A percentile compares a stretch with the other conserved stretches of the same genome.
These are phyloP conservation scores for Silene conica DNA, from an alignment of 148 eudicot genomes.

Conservation along the genomic window DNA sequence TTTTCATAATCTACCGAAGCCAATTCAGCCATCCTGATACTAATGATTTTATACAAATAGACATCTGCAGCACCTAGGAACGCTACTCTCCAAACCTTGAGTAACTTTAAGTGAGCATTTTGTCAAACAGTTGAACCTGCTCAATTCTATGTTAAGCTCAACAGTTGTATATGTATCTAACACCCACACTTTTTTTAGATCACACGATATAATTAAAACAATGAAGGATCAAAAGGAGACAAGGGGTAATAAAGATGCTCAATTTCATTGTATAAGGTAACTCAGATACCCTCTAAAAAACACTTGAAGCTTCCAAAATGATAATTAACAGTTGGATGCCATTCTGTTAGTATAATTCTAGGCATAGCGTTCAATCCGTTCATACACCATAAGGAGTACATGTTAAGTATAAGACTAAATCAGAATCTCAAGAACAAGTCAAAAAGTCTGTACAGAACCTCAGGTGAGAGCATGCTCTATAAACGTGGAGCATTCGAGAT, in stretches of 20 bases:
- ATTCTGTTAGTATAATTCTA: background rate
- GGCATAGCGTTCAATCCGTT: background rate
- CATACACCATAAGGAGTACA: background rate
- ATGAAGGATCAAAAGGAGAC: too few species aligned
- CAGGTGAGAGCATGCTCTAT: background rate
- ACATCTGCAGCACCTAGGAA: background rate
- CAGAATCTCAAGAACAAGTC: background rate
- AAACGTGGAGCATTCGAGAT: background rate
- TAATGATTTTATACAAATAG: background rate
- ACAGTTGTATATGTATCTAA: background rate
- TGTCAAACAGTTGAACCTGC: too few species aligned
- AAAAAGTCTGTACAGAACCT: conserved; percentile 2
- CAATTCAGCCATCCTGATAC: too few species aligned
- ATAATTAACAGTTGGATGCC: too few species aligned
- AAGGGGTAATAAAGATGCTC: too few species aligned
- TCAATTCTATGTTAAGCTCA: background rate
- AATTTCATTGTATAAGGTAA: too few species aligned
- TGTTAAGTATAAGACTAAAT: background rate
- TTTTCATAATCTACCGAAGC: too few species aligned
- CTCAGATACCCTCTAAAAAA: too few species aligned
- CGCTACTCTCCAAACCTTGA: background rate
- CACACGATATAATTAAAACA: too few species aligned
- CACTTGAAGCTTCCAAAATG: too few species aligned
- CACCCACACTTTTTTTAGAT: background rate
- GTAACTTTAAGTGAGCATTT: too few species aligned